phyloP scores from a whole-genome alignment of 345 rosid species.

The Gossypioides kirkii region DNA sequence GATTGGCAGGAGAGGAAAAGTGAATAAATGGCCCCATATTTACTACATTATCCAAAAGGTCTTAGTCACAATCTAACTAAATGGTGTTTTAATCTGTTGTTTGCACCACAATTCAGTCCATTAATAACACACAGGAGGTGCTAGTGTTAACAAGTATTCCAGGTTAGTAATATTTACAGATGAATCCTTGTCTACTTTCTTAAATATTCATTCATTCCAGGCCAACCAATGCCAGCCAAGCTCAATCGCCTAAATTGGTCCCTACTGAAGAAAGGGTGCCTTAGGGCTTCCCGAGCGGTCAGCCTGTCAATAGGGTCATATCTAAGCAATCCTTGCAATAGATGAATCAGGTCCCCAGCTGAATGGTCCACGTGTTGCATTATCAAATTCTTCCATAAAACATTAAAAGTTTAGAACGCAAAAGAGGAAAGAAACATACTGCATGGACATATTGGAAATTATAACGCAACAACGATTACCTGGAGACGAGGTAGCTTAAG shows the following conservation, averaged over 20 bases:
- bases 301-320: constrained; percentile 64
- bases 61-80: too few relatives aligned
- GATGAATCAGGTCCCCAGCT: constrained; percentile 46
- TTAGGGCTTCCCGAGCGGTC: constrained; percentile 63
- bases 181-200: not conserved
- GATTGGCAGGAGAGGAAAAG: too few relatives aligned
- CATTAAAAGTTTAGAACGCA: not conserved
- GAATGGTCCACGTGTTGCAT: constrained; percentile 57
- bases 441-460: not conserved
- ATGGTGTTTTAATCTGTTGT: too few relatives aligned
- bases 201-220: not conserved
- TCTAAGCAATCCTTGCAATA: constrained; percentile 64
- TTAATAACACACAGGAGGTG: too few relatives aligned
- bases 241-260: constrained; percentile 18
- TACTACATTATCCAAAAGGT: too few relatives aligned
- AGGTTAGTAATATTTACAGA: not conserved
- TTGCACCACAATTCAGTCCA: too few relatives aligned
- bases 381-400: constrained; percentile 48
- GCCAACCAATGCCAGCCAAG: not conserved
- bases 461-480: constrained; percentile 19
- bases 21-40: too few relatives aligned
- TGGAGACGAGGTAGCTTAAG: constrained; percentile 63
- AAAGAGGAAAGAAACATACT: not conserved
- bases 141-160: not conserved
- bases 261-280: constrained; percentile 75